These are phyloP conservation scores for Flaveria robusta DNA, from an alignment of 129 eudicot species.

Conservation along the genomic window DNA sequence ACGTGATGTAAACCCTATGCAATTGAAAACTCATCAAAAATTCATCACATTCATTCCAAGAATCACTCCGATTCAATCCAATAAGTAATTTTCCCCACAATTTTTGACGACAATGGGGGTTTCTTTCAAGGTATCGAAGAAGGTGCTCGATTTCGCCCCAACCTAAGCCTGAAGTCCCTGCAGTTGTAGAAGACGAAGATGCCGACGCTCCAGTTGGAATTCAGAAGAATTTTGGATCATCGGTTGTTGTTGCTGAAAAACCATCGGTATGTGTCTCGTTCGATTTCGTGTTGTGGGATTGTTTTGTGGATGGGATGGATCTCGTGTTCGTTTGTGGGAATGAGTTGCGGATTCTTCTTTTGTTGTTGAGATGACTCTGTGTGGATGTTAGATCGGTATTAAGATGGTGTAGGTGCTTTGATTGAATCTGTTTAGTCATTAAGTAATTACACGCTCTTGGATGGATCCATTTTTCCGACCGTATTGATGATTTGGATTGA, in stretches of 20 bases:
- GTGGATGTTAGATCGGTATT: background rate
- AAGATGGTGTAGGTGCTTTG: conserved; percentile 10
- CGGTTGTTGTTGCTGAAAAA: conserved; percentile 22
- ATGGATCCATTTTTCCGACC: background rate
- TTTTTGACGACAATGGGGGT: conserved; percentile 55
- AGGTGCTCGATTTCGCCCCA: conserved; percentile 64
- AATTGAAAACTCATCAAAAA: background rate
- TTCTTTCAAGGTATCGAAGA: conserved; percentile 73
- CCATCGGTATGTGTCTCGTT: conserved; percentile 28
- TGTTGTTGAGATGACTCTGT: background rate
- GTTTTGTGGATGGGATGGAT: too few relatives aligned
- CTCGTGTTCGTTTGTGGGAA: too few relatives aligned
- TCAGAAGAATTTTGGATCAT: conserved; percentile 1
- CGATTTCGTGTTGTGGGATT: conserved; percentile 4
- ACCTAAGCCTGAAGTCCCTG: conserved; percentile 35
- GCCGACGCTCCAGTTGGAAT: conserved; percentile 16
- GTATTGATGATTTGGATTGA: background rate
- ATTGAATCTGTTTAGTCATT: background rate
- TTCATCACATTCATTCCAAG: background rate
- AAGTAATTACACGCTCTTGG: conserved; percentile 3
- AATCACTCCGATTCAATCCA: background rate
- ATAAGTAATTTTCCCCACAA: background rate
- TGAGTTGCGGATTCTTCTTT: background rate
- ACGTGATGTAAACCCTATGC: conserved; percentile 2
- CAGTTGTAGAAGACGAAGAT: conserved; percentile 26